Evolutionary conservation across 768 basidiomycete species (phyloP).

Genomic region (Russula virescens): DNA sequence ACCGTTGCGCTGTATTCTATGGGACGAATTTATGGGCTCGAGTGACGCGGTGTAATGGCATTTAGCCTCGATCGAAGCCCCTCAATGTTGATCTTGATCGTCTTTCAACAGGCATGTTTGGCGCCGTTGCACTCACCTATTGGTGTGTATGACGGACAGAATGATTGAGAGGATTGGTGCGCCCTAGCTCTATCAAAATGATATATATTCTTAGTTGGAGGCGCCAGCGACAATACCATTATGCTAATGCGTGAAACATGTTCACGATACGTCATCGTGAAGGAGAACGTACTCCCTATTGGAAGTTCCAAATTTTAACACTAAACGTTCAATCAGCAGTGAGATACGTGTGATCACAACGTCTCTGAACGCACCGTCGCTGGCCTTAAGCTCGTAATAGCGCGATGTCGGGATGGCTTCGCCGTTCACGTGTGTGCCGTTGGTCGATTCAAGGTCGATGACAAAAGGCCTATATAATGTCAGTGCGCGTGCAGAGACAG

Average conservation of each 20-base stretch:
- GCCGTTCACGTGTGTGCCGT: slow-evolving; percentile 89
- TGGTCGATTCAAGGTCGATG: slow-evolving; percentile 98
- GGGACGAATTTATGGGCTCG: too few relatives aligned
- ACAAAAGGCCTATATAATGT: slow-evolving; percentile 71
- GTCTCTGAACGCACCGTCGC: slow-evolving; percentile 56
- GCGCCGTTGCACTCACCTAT: too few relatives aligned
- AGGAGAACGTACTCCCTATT: slow-evolving; percentile 79
- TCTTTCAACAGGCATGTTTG: too few relatives aligned
- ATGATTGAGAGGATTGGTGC: too few relatives aligned
- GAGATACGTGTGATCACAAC: slow-evolving; percentile 1
- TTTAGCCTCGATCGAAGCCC: too few relatives aligned
- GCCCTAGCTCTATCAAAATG: too few relatives aligned
- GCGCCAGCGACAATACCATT: neutral
- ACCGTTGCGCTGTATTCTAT: too few relatives aligned
- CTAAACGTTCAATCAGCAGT: slow-evolving; percentile 34
- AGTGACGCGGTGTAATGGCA: too few relatives aligned
- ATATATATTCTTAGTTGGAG: neutral
- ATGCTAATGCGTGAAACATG: neutral
- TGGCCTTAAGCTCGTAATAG: slow-evolving; percentile 75
- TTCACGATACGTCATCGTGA: slow-evolving; percentile 58
- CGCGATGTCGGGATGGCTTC: slow-evolving; percentile 77
- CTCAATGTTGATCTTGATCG: too few relatives aligned
- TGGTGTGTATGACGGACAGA: too few relatives aligned
- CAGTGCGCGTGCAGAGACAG: neutral
- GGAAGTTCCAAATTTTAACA: slow-evolving; percentile 82